Evolutionary conservation across 805 yeast species (phyloP).

Genomic region (Ogataea methylovora): DNA sequence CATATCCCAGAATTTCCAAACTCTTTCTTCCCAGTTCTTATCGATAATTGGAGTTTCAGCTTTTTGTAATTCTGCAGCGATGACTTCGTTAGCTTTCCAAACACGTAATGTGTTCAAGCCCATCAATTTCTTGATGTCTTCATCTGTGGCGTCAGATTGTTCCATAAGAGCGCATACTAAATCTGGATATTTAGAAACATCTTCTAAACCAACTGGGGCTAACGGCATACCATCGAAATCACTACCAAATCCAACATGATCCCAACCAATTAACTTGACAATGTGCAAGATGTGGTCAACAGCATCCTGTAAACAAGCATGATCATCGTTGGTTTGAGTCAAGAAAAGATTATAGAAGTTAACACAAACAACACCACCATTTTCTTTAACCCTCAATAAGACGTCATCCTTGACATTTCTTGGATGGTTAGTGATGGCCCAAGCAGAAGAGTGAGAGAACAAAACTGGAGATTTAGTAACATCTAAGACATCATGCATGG

Average conservation of each 20-base stretch:
- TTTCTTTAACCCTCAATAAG: conserved; percentile 27
- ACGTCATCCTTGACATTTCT: conserved; percentile 45
- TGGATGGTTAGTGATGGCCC: conserved; percentile 29
- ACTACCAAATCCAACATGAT: conserved; percentile 43
- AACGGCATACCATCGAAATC: conserved; percentile 47
- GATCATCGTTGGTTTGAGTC: conserved; percentile 4
- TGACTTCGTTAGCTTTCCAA: conserved; percentile 33
- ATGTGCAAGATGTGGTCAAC: conserved; percentile 37
- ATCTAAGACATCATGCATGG: conserved; percentile 37
- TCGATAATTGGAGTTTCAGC: conserved; percentile 20
- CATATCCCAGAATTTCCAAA: conserved; percentile 31
- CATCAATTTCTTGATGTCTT: conserved; percentile 34
- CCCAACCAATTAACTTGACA: conserved; percentile 40
- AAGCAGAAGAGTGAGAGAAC: conserved; percentile 43
- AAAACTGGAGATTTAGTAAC: conserved; percentile 38
- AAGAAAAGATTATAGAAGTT: conserved; percentile 39
- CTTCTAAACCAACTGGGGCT: conserved; percentile 43
- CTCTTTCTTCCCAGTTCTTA: conserved; percentile 31
- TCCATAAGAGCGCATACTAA: conserved; percentile 30
- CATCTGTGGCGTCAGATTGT: conserved; percentile 30
- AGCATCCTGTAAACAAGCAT: conserved; percentile 38
- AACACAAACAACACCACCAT: conserved; percentile 40
- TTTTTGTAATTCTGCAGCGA: conserved; percentile 13
- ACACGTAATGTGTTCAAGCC: conserved; percentile 38
- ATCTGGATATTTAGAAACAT: conserved; percentile 48